Evolutionary conservation across 108 stramenopile species (phyloP).

Genomic region (Aureococcus anophagefferens): DNA sequence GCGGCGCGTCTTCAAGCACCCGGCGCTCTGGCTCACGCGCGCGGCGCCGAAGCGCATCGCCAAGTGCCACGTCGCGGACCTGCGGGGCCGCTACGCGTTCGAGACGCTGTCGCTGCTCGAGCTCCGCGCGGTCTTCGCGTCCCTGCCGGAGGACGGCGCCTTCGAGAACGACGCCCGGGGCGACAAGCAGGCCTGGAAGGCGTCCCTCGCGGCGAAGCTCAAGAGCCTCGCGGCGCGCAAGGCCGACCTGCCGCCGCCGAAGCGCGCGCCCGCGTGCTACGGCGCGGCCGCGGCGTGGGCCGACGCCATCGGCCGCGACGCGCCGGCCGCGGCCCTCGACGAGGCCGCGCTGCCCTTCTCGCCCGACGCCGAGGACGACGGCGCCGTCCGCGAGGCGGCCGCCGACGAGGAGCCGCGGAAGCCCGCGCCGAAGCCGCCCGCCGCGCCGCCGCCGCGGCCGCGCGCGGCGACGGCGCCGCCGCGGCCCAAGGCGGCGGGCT

Average conservation of each 20-base stretch:
- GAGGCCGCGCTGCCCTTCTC: too few relatives aligned
- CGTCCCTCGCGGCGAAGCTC: neutral
- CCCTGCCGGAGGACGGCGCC: neutral
- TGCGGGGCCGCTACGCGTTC: neutral
- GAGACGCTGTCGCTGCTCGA: neutral
- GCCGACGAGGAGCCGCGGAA: too few relatives aligned
- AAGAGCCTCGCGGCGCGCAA: neutral
- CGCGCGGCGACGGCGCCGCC: too few relatives aligned
- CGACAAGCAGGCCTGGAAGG: neutral
- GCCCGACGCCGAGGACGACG: too few relatives aligned
- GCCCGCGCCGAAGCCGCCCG: too few relatives aligned
- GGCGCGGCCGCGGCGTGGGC: too few relatives aligned
- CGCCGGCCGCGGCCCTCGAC: too few relatives aligned
- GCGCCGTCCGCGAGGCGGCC: too few relatives aligned
- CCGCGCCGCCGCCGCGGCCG: too few relatives aligned
- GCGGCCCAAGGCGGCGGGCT: too few relatives aligned
- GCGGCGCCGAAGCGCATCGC: neutral
- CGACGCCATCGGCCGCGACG: too few relatives aligned
- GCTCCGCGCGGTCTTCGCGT: neutral
- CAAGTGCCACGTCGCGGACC: neutral
- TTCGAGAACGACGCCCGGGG: neutral
- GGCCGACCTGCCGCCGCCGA: neutral
- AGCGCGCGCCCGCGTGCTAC: too few relatives aligned
- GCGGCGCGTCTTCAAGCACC: neutral
- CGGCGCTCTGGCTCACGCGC: neutral